phyloP scores from a whole-genome alignment of 2,329 filamentous ascomycete species.

The Trichoderma aggressivum region DNA sequence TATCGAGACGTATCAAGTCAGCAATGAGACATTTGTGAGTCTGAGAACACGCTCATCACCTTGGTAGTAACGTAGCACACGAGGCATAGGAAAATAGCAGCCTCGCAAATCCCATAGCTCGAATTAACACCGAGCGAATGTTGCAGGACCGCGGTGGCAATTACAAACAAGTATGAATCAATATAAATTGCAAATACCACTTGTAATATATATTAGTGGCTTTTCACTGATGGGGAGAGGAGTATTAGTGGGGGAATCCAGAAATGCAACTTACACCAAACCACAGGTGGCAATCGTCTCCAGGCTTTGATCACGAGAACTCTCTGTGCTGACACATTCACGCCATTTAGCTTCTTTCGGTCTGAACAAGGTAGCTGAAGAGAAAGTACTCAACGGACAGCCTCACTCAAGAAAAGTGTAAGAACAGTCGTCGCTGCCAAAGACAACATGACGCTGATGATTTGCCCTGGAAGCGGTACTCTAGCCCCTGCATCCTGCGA shows the following conservation, averaged over 20 bases:
- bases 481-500: slow-evolving; percentile 2
- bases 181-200: slow-evolving; percentile 59
- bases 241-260: too few relatives aligned
- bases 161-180: slow-evolving; percentile 59
- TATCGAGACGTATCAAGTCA: slow-evolving; percentile 18
- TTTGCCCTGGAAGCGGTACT: slow-evolving; percentile 35
- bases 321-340: slow-evolving; percentile 33
- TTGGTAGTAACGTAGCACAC: slow-evolving; percentile 62
- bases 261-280: slow-evolving; percentile 39
- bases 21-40: background rate
- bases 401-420: slow-evolving; percentile 37
- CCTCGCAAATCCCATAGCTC: slow-evolving; percentile 49
- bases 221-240: too few relatives aligned
- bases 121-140: slow-evolving; percentile 55
- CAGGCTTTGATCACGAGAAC: slow-evolving; percentile 37
- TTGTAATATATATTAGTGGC: slow-evolving; percentile 26
- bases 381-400: background rate
- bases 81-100: slow-evolving; percentile 58
- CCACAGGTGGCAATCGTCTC: slow-evolving; percentile 40
- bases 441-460: slow-evolving; percentile 36
- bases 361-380: background rate
- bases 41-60: slow-evolving; percentile 32
- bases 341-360: background rate
- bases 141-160: slow-evolving; percentile 54
- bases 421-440: slow-evolving; percentile 35